A percentile compares a stretch with the other conserved stretches of the same genome.
These are phyloP conservation scores for Spathaspora arborariae DNA, from an alignment of 805 yeast genomes.

Conservation along the genomic window DNA sequence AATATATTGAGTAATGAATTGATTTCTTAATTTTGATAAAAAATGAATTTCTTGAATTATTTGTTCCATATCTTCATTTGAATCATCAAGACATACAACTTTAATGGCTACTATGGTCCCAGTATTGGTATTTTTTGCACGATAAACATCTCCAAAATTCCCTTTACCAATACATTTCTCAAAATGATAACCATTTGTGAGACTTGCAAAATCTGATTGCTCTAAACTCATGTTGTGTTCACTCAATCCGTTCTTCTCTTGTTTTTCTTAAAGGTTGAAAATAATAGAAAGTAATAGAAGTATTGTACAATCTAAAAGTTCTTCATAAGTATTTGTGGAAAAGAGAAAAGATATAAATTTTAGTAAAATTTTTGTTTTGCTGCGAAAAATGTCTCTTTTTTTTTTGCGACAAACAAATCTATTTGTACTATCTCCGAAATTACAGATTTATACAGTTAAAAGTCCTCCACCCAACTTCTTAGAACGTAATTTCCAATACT, in stretches of 20 bases:
- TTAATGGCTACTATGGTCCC: constrained; percentile 71
- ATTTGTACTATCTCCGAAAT: neutral
- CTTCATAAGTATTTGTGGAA: constrained; percentile 4
- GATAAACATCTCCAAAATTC: constrained; percentile 83
- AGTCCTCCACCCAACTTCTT: constrained; percentile 11
- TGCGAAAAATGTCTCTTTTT: neutral
- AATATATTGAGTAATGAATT: constrained; percentile 57
- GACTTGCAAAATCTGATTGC: neutral
- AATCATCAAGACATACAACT: constrained; percentile 74
- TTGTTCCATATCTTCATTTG: constrained; percentile 69
- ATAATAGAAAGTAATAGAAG: too few relatives aligned
- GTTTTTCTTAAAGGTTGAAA: too few relatives aligned
- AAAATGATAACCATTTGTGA: constrained; percentile 16
- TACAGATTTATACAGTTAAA: neutral
- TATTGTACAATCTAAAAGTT: too few relatives aligned
- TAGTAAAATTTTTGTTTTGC: constrained; percentile 3
- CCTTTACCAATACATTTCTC: constrained; percentile 73
- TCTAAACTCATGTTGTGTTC: neutral
- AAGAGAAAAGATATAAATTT: neutral
- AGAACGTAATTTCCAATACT: constrained; percentile 46
- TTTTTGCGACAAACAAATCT: neutral
- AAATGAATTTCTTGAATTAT: constrained; percentile 76
- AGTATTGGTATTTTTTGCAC: constrained; percentile 39
- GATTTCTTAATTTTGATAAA: constrained; percentile 61
- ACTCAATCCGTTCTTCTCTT: neutral